Percentiles rank a stretch among this genome's conserved stretches.
Conservation (phyloP, 176 grass and related monocot species). For the Ensete ventricosum region DNA sequence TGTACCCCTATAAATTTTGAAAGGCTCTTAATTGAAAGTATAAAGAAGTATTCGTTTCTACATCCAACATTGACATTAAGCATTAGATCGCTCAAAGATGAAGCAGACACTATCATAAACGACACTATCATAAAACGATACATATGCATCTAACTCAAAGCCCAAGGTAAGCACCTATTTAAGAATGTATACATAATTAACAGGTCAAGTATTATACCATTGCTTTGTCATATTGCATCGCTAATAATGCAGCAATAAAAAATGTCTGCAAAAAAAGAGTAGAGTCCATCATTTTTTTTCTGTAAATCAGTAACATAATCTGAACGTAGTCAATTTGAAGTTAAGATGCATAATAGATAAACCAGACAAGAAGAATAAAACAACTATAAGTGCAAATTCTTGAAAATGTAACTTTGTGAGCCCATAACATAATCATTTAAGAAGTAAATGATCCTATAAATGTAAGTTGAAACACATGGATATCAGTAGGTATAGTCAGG, state of each 20-base stretch:
- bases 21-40: too few species aligned
- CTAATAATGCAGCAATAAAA: slow-evolving; percentile 87
- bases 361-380: not conserved
- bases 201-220: slow-evolving; percentile 33
- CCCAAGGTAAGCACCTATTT: not conserved
- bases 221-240: slow-evolving; percentile 91
- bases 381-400: not conserved
- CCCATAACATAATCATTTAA: not conserved
- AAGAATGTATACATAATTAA: slow-evolving; percentile 4
- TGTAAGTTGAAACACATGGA: not conserved
- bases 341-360: not conserved
- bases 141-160: not conserved
- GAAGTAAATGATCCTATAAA: not conserved
- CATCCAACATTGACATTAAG: too few species aligned
- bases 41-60: too few species aligned
- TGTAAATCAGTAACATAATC: not conserved
- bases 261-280: slow-evolving; percentile 58
- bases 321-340: not conserved
- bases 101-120: not conserved
- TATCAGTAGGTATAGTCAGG: too few species aligned
- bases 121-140: not conserved
- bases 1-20: too few species aligned
- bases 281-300: slow-evolving; percentile 11
- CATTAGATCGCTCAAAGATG: not conserved
- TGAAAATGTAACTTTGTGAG: not conserved